Base-by-base conservation (phyloP, 192 early-diverging fungal species). In the Entomortierella lignicola region DNA sequence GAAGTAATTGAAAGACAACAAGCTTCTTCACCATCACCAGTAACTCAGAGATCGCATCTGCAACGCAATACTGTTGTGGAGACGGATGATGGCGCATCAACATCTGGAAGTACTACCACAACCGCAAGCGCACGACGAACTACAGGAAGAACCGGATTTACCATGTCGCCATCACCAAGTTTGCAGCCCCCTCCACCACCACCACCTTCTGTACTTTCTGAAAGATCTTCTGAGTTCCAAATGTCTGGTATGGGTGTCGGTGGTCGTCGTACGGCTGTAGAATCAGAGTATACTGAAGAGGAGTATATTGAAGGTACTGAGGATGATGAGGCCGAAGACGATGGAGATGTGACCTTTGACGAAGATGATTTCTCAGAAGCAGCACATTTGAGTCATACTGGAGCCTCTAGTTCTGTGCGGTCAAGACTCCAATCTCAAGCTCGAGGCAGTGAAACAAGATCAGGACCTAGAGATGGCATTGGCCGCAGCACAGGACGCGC, bases 211-310 rank as follows among this genome's bases (percentile, higher is more conserved):
- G 39, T 79, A 6, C 67, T 58, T 20, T 79, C 75, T 37, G 75
- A 79, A 25, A 61, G 62, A 8, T 79, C 74, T 10, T 63, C 75
- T 11, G 74, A 77, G 10, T 66, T 79, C 32, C 62, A 59, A 31
- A 70, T 70, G 68, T 70, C 75, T 8, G 56, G 62, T 2, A 60
- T n/a, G n/a, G 42, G 59, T 18, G 44, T 29, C 27, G 44, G 60
- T 20, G 60, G 44, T 29, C 26, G 55, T 27, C 66, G 67, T 42
- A 65, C 75, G 7, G 75, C 61, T 12, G 75, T 79, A 26, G 75
- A 79, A 56, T 79, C 75, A 7, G 75, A 79, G 29, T 79, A 79
- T 37, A 79, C 75, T 2, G 75, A 79, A 30, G 75, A 79, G 32
- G 75, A 79, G 23, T 77, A 77, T 30, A 25, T 68, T 5, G 54